Base-by-base conservation (phyloP, 305 asterid species). In the Fraxinus platypoda region DNA sequence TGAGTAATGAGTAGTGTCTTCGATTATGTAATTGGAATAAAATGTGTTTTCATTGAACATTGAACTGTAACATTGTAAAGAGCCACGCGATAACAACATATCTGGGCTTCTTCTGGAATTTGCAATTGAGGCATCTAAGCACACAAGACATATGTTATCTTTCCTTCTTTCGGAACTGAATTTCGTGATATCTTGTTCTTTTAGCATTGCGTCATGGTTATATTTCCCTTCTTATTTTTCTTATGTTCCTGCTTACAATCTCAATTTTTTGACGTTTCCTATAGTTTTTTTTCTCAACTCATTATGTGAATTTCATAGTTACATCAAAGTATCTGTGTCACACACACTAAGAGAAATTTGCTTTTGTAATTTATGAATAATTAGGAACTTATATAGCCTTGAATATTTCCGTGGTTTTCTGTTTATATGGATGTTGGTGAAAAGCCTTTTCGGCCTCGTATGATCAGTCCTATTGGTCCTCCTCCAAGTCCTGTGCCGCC, bases 401-500 rank as follows among this genome's bases (percentile, higher is more conserved):
- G 3, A 8, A 54, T 19, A 8, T 78, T 78, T 75, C 64, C 70
- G 35, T 71, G 30, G 43, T 34, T 77, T 80, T 83, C 78, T 79
- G 64, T 84, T 83, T 84, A 19, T 80, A 34, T 83, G 88, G 78
- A 37, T 88, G 57, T 80, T n/a, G 80, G 81, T 76, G 77, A 81
- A 82, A 85, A 90, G 93, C 91, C 93, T 78, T 90, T 86, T 84
- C 94, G 86, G 84, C 97, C 96, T 80, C 97, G 87, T 80, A 81
- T 88, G 83, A 82, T 90, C 80, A 89, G 90, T 82, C 91, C 92
- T 33, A 87, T 79, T 81, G 92, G 83, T 75, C 97, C 96, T 82
- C 90, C 92, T 66, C 94, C 92, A 79, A 88, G 81, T 90, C 89
- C 93, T 84, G 87, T 85, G 87, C 94, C 92, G 19, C 88, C 98